Evolutionary conservation across 371 early-diverging fungal genomes (phyloP), one percentile per base, ranked within the genome.

Genomic region (Capniomyces stellatus): DNA sequence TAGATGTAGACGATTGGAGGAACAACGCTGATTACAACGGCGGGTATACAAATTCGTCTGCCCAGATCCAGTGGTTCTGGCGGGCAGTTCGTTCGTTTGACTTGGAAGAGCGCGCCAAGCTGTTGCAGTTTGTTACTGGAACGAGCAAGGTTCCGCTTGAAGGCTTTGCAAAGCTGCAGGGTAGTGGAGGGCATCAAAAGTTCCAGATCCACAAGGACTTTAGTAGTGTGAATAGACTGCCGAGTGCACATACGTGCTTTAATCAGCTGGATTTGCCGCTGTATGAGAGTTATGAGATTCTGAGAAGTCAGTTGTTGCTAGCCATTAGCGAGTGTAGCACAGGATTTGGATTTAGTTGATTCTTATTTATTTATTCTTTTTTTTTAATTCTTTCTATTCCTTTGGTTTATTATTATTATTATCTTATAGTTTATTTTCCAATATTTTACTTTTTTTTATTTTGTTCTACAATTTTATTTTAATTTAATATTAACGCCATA

Each of bases 61-160:
- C 89, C 15, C 93, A 89, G 59, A 81, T 99, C 44, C 90, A 92
- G 66, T 93, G 96, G 95, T 98, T 98, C 77, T 99, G 99, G 99
- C 75, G 95, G 29, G 94, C 92, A 0, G 97, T 99, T 12, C 79
- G 96, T n/a, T 85, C 87, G 58, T 94, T 97, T 69, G 85, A 86
- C 60, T 91, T 92, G 64, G 95, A 94, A 70, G 92, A 98, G 68
- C 75, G 92, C 2, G 96, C 99, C 24, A 95, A 95, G 66, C 70
- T 99, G 51, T 71, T 99, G 46, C 98, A 98, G 69, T 99, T 97
- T 74, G 88, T 85, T 21, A 99, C 99, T 0, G 98, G 99, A 23
- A 98, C 98, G 1, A 89, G 91, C 31, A 96, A 93, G 61, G 91
- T 99, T 21, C 99, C 98, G 4, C 70, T 98, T 23, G 96, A 91